Percentiles rank a stretch among this genome's conserved stretches.
phyloP scores from a whole-genome alignment of 306 rosid species.

The Fragaria iinumae region DNA sequence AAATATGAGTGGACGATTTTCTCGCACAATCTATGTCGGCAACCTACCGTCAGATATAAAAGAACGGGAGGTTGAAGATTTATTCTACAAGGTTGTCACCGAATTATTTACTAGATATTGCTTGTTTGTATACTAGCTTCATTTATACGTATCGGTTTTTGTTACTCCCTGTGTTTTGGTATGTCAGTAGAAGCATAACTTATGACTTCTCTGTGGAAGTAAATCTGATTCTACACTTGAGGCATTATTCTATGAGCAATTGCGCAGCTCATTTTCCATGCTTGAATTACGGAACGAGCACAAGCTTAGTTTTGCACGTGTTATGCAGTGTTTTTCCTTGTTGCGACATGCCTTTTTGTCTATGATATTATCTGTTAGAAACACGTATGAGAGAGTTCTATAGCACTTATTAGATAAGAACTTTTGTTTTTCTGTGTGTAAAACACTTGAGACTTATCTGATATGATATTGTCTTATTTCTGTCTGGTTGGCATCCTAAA shows the following conservation, averaged over 20 bases:
- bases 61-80: conserved; percentile 88
- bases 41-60: conserved; percentile 91
- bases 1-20: conserved; percentile 95
- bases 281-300: neutral
- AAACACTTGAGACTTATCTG: too few relatives aligned
- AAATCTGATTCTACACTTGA: neutral
- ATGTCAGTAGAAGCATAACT: neutral
- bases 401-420: neutral
- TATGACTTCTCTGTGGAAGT: neutral
- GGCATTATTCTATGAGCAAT: neutral
- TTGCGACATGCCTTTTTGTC: neutral
- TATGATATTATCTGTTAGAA: neutral
- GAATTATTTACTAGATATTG: neutral
- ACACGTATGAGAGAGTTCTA: too few relatives aligned
- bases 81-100: conserved; percentile 77
- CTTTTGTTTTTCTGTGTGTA: too few relatives aligned
- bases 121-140: neutral
- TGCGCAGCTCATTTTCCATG: neutral
- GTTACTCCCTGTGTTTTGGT: neutral
- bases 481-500: conserved; percentile 3
- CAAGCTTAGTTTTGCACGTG: neutral
- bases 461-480: neutral
- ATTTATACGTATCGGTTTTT: neutral
- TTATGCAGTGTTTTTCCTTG: neutral
- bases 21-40: conserved; percentile 98